These are phyloP conservation scores for Lomentospora prolificans DNA, from an alignment of 2,329 filamentous ascomycete genomes.

Conservation along the genomic window DNA sequence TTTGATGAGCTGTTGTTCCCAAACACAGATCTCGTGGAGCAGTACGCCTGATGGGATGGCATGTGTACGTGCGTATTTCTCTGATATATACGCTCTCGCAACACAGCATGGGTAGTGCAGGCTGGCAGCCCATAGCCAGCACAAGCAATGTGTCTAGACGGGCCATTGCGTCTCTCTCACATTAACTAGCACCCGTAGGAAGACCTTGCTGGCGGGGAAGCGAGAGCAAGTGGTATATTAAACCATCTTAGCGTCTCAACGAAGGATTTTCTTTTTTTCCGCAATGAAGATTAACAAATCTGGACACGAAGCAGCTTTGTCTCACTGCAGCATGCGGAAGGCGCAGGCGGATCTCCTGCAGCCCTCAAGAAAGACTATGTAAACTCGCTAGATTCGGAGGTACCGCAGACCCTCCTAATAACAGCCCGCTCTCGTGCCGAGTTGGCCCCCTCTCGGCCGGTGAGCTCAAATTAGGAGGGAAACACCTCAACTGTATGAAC, in stretches of 20 bases:
- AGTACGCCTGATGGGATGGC: not conserved
- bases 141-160: too few species aligned
- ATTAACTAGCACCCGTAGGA: not conserved
- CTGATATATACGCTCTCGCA: not conserved
- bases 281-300: not conserved
- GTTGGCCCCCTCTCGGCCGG: not conserved
- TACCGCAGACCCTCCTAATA: not conserved
- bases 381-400: not conserved
- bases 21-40: not conserved
- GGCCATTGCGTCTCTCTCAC: too few species aligned
- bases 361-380: not conserved
- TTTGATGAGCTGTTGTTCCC: not conserved
- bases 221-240: not conserved
- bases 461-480: not conserved
- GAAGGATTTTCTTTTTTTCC: conserved; percentile 1
- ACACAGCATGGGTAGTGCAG: too few species aligned
- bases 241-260: not conserved
- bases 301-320: not conserved
- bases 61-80: not conserved
- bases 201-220: not conserved
- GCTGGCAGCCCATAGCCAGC: too few species aligned
- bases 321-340: not conserved
- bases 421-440: conserved; percentile 1
- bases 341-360: not conserved
- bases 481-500: not conserved